Base-by-base conservation (phyloP, 345 rosid species). In the Turnera subulata region DNA sequence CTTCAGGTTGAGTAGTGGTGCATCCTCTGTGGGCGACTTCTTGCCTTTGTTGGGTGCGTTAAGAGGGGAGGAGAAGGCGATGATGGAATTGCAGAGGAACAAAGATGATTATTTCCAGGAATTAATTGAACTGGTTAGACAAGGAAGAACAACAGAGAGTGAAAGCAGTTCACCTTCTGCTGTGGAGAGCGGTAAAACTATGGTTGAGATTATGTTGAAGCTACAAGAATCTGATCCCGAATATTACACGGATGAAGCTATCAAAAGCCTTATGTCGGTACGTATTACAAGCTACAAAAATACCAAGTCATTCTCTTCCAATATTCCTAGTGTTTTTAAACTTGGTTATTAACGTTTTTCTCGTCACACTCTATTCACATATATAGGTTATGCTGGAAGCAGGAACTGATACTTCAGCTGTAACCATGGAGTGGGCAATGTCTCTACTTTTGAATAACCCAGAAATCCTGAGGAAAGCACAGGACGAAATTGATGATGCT, bases 101-200 rank as follows among this genome's bases (percentile, higher is more conserved):
- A 39, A 70, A 45, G 74, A 78, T 8, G 57, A 23, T 44, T 69
- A 76, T 45, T 54, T 76, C 50, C 83, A 81, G 58, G 56, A 59
- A 10, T 44, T 78, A 53, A 58, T 81, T 16, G 81, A 70, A 45
- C 74, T 63, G 35, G 64, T 58, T 12, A 40, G 80, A 59, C n/a
- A n/a, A 58, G 47, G 4, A 46, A 8, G 25, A 19, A 22, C n/a
- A n/a, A n/a, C 54, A 18, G 23, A 8, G 22, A 12, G n/a, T 18
- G n/a, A 12, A 12, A 6, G 1, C 17, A 16, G 13, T 7, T 21
- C 8, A n/a, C n/a, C n/a, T n/a, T n/a, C n/a, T n/a, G n/a, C n/a
- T n/a, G n/a, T n/a, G n/a, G n/a, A n/a, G n/a, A n/a, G n/a, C n/a
- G n/a, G n/a, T n/a, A n/a, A n/a, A 19, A 56, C 48, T 6, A 39